Base-by-base conservation (phyloP, 768 basidiomycete species). In the Tulasnella sp. region DNA sequence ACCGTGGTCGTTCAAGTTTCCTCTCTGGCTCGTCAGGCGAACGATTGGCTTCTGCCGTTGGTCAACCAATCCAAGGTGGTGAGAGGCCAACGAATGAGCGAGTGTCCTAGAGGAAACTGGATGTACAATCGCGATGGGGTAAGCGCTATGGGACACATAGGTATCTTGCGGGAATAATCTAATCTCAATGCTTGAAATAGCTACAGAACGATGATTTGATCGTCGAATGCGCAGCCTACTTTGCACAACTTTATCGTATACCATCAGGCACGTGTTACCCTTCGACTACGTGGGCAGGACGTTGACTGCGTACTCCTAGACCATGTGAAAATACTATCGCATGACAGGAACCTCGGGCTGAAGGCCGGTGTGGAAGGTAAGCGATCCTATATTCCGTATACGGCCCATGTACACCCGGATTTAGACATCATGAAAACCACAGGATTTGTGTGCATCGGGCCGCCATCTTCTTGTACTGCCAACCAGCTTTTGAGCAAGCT, bases 211-310 rank as follows among this genome's bases (percentile, higher is more conserved):
- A 91, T 63, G 72, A 73, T 50, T 68, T 83, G 36, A 86, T 91
- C 63, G 68, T 84, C 51, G 88, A 89, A 65, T 90, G 86, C 63
- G 84, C 81, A 63, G 69, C 74, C 62, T 83, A 80, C 66, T 86
- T 48, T 29, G 19, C 45, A 23, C 7, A 25, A 2, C n/a, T 32
- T 25, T 29, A 29, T 25, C 27, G 45, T 2, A 25, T 48, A 12
- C 45, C 25, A 29, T 32, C 45, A 8, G 45, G 45, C 34, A n/a
- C 27, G 45, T 48, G 9, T 25, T 37, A 9, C 36, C 36, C 36
- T n/a, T 6, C 14, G 49, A n/a, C 6, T 14, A 34, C 17, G 34
- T 51, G 25, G 32, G 14, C 9, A 4, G 37, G 53, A 67, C 62
- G 36, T 72, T 69, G 23, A 68, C 64, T 42, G 69, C 11, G 43